Evolutionary conservation across 495 filamentous ascomycete species (phyloP).

Genomic region (Aspergillus haitiensis): DNA sequence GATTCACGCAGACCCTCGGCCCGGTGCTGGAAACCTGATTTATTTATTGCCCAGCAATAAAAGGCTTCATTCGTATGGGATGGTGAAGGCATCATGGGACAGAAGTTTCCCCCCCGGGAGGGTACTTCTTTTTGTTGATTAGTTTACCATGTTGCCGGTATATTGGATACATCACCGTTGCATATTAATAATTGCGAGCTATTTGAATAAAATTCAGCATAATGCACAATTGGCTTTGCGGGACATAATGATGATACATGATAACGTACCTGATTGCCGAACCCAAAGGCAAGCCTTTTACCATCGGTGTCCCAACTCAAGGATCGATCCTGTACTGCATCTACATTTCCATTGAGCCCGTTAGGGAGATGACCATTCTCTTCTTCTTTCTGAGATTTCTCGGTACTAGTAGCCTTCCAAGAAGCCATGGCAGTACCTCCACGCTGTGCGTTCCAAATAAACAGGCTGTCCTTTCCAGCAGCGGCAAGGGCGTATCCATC

Average conservation of each 20-base stretch:
- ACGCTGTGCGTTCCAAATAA: constrained; percentile 73
- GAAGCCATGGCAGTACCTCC: constrained; percentile 63
- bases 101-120: background rate
- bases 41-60: constrained; percentile 16
- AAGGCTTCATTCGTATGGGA: constrained; percentile 15
- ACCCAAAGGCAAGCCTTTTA: constrained; percentile 70
- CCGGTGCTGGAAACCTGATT: background rate
- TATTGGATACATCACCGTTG: constrained; percentile 36
- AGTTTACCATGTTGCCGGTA: background rate
- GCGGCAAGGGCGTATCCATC: constrained; percentile 71
- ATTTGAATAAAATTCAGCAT: constrained; percentile 17
- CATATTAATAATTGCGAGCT: constrained; percentile 49
- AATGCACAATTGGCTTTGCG: background rate
- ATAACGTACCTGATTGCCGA: constrained; percentile 63
- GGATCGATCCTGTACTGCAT: constrained; percentile 46
- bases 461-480: constrained; percentile 61
- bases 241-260: background rate
- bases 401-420: constrained; percentile 50
- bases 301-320: constrained; percentile 77
- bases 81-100: constrained; percentile 11
- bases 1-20: too few species aligned
- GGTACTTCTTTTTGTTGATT: background rate
- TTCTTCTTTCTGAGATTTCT: constrained; percentile 34
- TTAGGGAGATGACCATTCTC: constrained; percentile 33
- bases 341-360: constrained; percentile 42